Evolutionary conservation across 805 yeast genomes (phyloP), one percentile per base, ranked within the genome.

Genomic region (Cephaloascus fragrans): DNA sequence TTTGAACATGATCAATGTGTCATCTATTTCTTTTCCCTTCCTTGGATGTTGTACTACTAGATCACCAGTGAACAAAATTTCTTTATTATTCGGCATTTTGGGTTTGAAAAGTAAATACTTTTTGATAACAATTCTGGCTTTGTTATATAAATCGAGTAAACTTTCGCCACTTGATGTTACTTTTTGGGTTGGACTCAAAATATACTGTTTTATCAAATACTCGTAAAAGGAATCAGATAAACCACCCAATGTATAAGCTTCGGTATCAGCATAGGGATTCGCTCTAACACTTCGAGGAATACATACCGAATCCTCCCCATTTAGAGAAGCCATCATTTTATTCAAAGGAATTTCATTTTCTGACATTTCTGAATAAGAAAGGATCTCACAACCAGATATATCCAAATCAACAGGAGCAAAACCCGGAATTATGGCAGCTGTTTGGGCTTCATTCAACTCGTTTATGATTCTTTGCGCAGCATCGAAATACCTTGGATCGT

Each of bases 351-450:
- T 12, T 23, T 23, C 28, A 23, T 23, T 3, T 28, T 12, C 9
- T 18, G 23, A 23, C 26, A 34, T 3, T 31, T 9, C n/a, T 34
- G 19, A 5, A 19, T 37, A 3, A 34, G 33, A 8, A 3, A 59
- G 41, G 10, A 61, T 14, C 23, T 53, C 50, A 45, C 82, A 76
- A 5, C 80, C 79, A 12, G 79, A 69, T 3, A 69, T 59, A 48
- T 76, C 81, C 10, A 75, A 45, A 3, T 46, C 41, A 28, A 57
- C 53, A 2, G 80, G 70, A 40, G 69, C 61, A 19, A 76, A 47
- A 4, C 73, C 69, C 2, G 67, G 63, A 10, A 74, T 43, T 4
- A 51, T n/a, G 15, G 37, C 37, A 12, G 23, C 17, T 26, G 10
- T 29, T 34, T 19, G 32, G 9, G 12, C 31, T 16, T 5, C 6